phyloP scores from a whole-genome alignment of 148 eudicot species.

The Vaccinium macrocarpon region DNA sequence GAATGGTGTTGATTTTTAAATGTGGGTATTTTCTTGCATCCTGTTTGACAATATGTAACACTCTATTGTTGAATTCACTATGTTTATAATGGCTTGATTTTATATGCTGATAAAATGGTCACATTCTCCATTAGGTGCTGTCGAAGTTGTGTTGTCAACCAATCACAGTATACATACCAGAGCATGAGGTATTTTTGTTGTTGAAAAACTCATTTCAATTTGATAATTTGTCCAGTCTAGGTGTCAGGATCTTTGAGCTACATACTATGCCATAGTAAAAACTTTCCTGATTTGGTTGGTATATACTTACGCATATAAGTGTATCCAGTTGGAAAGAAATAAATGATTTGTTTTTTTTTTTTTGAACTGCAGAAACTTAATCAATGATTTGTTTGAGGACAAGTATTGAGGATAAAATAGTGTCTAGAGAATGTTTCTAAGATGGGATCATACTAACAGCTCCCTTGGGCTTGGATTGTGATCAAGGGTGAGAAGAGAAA shows the following conservation, averaged over 20 bases:
- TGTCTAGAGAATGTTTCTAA: background rate
- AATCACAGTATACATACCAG: conserved; percentile 82
- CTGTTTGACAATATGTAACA: background rate
- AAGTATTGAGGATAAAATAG: background rate
- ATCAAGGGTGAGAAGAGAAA: background rate
- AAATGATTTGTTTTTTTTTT: background rate
- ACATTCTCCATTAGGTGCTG: conserved; percentile 47
- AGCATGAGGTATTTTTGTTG: conserved; percentile 56
- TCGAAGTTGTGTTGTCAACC: conserved; percentile 86
- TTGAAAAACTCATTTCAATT: background rate
- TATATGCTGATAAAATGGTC: conserved; percentile 17
- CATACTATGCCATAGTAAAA: background rate
- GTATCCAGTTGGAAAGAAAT: background rate
- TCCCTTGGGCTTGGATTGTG: background rate
- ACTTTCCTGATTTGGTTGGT: background rate
- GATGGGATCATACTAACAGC: background rate
- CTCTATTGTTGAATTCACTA: background rate
- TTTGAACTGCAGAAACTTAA: too few species aligned
- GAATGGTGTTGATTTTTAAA: background rate
- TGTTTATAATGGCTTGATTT: background rate
- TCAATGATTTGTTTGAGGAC: conserved; percentile 1
- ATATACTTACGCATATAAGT: background rate
- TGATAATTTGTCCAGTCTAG: background rate
- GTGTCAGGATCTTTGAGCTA: background rate
- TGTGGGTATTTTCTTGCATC: background rate